phyloP scores from a whole-genome alignment of 352 stramenopile species.

The Phytophthora pistaciae region DNA sequence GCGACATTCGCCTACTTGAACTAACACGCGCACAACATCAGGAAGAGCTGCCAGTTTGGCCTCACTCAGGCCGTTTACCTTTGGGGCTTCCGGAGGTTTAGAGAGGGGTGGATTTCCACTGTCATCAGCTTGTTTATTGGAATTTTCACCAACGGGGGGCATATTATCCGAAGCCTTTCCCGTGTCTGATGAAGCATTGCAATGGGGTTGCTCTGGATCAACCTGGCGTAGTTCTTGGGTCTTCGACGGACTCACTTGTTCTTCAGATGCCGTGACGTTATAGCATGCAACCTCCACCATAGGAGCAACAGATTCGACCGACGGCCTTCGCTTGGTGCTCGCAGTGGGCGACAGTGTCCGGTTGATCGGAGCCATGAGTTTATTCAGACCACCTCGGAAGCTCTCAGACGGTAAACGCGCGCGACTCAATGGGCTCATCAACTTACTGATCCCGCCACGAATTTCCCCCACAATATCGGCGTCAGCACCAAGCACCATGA shows the following conservation, averaged over 20 bases:
- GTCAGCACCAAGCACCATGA: conserved; percentile 24
- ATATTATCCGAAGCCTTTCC: background rate
- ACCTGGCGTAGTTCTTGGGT: conserved; percentile 8
- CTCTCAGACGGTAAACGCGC: conserved; percentile 21
- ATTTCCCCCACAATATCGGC: conserved; percentile 32
- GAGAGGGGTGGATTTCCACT: background rate
- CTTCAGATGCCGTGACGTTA: conserved; percentile 14
- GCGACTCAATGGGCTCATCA: conserved; percentile 37
- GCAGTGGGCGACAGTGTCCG: conserved; percentile 23
- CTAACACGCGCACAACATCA: conserved; percentile 53
- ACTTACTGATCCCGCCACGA: conserved; percentile 28
- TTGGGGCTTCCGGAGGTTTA: background rate
- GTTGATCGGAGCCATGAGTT: conserved; percentile 34
- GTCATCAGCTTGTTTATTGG: background rate
- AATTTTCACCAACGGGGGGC: background rate
- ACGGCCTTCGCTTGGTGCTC: conserved; percentile 14
- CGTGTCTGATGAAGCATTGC: background rate
- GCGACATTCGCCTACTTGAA: conserved; percentile 64
- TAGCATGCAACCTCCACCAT: conserved; percentile 22
- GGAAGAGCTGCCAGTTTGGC: conserved; percentile 37
- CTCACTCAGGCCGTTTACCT: conserved; percentile 20
- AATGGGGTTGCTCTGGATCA: background rate
- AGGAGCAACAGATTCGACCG: conserved; percentile 14
- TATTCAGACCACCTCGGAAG: conserved; percentile 35
- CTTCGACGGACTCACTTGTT: conserved; percentile 1